Base-by-base conservation (phyloP, 2,329 filamentous ascomycete genomes). In the Monosporascus sp. region DNA sequence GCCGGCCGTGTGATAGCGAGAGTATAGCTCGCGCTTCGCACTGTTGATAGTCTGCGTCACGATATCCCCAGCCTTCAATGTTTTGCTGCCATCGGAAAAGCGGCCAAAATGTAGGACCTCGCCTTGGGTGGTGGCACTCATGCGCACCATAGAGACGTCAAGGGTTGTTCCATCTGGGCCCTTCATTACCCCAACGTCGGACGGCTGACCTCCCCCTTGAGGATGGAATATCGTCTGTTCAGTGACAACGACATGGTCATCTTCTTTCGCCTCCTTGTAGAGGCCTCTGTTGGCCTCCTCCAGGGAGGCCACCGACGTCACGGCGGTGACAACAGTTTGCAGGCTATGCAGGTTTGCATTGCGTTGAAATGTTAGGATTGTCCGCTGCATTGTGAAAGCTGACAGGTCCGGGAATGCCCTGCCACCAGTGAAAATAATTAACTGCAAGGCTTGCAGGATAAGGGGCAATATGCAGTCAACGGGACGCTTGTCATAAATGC, bases 161-260 rank as follows among this genome's bases (percentile, higher is more conserved):
- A 88, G 85, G 0, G 59, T 63, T 20, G 62, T 54, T 7, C 60
- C 60, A 17, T 60, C 51, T 1, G 62, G 50, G 48, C 60, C 57
- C 0, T 68, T 70, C 57, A 90, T 86, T 41, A 64, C 70, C 20
- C 87, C 87, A 11, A 77, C 74, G 57, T 91, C 87, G 0, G 81
- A 85, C 1, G 87, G 87, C 62, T 91, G 87, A 7, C 87, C 87
- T 55, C 87, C 87, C 20, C 87, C 87, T 67, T 91, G 87, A 0
- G 85, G 82, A 57, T 91, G 85, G 69, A 91, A 91, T 56, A 90
- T 85, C n/a, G 87, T 90, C 47, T 79, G 70, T 2, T 80, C 73
- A 0, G 84, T 87, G 6, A 82, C 75, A 20, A 89, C 67, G n/a
- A 84, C 78, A 61, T 78, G 76, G 59, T 82, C 76, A 2, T 76